Base-by-base conservation (phyloP, 176 grass and related monocot genomes). In the Cenchrus fungigraminus region DNA sequence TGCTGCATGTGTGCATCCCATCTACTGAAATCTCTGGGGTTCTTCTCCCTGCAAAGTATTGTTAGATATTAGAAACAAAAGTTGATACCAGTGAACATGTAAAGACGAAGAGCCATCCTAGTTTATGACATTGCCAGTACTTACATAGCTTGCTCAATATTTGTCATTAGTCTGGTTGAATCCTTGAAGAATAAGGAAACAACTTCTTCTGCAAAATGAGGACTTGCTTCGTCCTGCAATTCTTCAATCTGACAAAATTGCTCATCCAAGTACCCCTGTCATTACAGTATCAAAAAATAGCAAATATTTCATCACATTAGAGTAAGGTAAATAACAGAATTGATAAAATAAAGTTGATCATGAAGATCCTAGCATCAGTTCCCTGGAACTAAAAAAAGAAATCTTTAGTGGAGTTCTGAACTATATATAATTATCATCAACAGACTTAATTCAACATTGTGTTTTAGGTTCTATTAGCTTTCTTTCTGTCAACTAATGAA, bases 221-320 rank as follows among this genome's bases (percentile, higher is more conserved):
- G 93, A 84, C 93, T 98, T 68, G 75, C 68, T 84, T 98, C 95
- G 84, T 98, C 93, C 80, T 98, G 91, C 79, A 95, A 85, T 55
- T 98, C 93, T 65, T 95, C 95, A 57, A 98, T 80, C 85, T 93
- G 95, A 85, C 81, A 88, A 90, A 98, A 98, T 56, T 98, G 95
- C 32, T 98, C 93, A 58, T 98, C 95, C 57, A 98, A 86, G 88
- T 92, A 92, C 13, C 89, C 93, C 95, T 98, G 77, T 72, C 66
- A 88, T 28, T 16, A 88, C 49, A 70, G 85, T 62, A 89, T 64
- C 9, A 78, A 45, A 74, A 83, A 37, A 79, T 43, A 83, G 42
- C 15, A 68, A 7, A 49, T n/a, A 28, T 58, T 65, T 56, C 66
- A 64, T 22, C 22, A 51, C 1, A 40, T 49, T 63, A 52, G 28